Evolutionary conservation across 768 basidiomycete species (phyloP), one percentile per base, ranked within the genome.

Genomic region (Leccinum boreale): DNA sequence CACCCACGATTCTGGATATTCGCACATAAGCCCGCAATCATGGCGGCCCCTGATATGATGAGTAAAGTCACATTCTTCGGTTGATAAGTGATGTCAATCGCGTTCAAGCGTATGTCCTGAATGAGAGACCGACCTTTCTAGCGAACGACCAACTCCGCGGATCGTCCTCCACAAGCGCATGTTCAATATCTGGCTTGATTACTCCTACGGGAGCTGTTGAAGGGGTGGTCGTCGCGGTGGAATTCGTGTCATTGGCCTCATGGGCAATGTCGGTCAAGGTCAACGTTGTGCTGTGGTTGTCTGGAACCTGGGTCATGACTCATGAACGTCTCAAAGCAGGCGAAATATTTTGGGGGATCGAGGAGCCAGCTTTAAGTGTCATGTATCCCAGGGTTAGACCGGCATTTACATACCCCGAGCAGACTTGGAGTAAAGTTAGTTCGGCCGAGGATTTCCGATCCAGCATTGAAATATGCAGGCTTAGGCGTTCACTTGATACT

Each of bases 131-230:
- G 19, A 85, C 87, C 78, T 89, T 89, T 61, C 80, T 77, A 24
- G 78, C 52, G 44, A 68, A 60, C 7, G 83, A 80, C 87, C 87
- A 89, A 55, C 66, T 63, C 39, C 87, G 79, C 1, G 87, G 87
- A 69, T 89, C 87, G 61, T 89, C 79, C 10, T 75, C 70, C 12
- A 89, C 86, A 19, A 58, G 21, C 6, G 65, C 69, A 54, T 77
- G 77, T 53, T 77, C 77, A 19, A 77, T 76, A 47, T 77, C 77
- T 21, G 53, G 59, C 47, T 65, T 60, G 35, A 44, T 21, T 12
- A 44, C 23, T 19, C 24, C 26, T 15, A 56, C 53, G 8, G 57
- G 42, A 24, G 50, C 28, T 1, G 51, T 46, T 11, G 52, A 59
- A 36, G 49, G 23, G 9, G 53, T 21, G 2, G 42, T 29, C 1